phyloP scores from a whole-genome alignment of 2,329 filamentous ascomycete species.

The Alternaria novae-zelandiae region DNA sequence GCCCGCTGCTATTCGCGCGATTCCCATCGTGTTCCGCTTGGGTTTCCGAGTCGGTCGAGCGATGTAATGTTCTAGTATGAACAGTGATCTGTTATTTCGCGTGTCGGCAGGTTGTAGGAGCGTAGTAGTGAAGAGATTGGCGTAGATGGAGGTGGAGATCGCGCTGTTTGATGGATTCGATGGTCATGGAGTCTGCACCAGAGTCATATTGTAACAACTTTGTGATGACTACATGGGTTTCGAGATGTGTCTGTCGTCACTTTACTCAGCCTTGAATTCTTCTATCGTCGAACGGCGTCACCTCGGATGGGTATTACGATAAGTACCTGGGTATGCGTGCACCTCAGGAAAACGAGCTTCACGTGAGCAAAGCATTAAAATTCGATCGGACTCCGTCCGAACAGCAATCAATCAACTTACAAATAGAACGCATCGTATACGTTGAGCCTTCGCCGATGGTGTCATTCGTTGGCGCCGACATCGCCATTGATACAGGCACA shows the following conservation, averaged over 20 bases:
- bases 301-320: neutral
- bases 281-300: neutral
- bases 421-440: neutral
- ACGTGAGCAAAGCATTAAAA: too few relatives aligned
- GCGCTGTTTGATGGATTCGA: neutral
- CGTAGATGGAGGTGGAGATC: neutral
- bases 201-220: neutral
- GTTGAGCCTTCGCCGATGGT: neutral
- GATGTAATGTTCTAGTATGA: too few relatives aligned
- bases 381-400: too few relatives aligned
- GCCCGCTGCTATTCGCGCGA: too few relatives aligned
- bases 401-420: neutral
- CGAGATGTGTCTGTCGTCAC: neutral
- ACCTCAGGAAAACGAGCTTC: too few relatives aligned
- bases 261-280: neutral
- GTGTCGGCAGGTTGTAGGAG: neutral
- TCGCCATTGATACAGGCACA: conserved; percentile 14
- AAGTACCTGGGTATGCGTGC: neutral
- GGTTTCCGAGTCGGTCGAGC: too few relatives aligned
- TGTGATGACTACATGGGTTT: neutral
- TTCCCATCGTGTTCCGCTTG: too few relatives aligned
- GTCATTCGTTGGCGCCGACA: conserved; percentile 10
- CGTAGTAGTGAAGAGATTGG: neutral
- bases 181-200: neutral
- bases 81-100: too few relatives aligned